Evolutionary conservation across 768 basidiomycete species (phyloP).

Genomic region (Rhodosporidiobolus sp.): DNA sequence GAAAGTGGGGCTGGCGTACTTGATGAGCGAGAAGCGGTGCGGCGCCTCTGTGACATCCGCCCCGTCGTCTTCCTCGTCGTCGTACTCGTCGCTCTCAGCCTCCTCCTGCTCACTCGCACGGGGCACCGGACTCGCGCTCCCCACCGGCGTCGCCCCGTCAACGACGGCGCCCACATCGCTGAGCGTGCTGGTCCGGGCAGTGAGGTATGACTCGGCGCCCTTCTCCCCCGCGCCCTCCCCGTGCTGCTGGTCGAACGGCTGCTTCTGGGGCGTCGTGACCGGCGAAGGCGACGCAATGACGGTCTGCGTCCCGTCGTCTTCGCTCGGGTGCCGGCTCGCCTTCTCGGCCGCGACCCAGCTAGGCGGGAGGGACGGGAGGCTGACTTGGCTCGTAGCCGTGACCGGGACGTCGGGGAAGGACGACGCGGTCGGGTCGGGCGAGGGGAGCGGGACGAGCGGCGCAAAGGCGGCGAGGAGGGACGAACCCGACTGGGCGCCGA

Average conservation of each 20-base stretch:
- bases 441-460: too few relatives aligned
- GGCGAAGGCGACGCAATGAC: conserved; percentile 11
- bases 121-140: too few relatives aligned
- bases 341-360: conserved; percentile 50
- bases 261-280: conserved; percentile 23
- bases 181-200: conserved; percentile 3
- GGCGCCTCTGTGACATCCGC: conserved; percentile 6
- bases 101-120: conserved; percentile 1
- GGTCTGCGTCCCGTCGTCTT: conserved; percentile 13
- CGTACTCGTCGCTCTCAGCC: conserved; percentile 13
- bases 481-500: neutral
- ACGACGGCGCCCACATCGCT: neutral
- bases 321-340: conserved; percentile 47
- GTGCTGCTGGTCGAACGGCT: too few relatives aligned
- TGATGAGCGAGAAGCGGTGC: conserved; percentile 82
- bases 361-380: conserved; percentile 45
- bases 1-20: conserved; percentile 42
- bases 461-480: neutral
- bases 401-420: conserved; percentile 49
- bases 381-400: conserved; percentile 69
- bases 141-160: too few relatives aligned
- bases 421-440: neutral
- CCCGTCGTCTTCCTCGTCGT: conserved; percentile 10
- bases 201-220: conserved; percentile 2
- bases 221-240: neutral